Evolutionary conservation across 2,329 filamentous ascomycete species (phyloP).

Genomic region (Claviceps lovelessii): DNA sequence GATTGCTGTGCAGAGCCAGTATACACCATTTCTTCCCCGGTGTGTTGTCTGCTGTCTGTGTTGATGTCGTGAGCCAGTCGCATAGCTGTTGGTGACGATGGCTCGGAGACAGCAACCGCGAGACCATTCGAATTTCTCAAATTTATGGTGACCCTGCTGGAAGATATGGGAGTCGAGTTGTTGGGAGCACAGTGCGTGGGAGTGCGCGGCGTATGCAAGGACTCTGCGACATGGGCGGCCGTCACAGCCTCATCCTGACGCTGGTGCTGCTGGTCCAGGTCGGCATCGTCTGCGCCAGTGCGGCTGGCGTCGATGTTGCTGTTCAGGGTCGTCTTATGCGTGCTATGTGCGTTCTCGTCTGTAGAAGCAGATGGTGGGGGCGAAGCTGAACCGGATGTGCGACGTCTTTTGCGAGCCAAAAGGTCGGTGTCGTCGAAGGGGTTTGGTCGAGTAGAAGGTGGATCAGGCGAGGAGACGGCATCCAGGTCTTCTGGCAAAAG

Average conservation of each 20-base stretch:
- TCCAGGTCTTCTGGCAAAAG: constrained; percentile 31
- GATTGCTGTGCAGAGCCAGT: neutral
- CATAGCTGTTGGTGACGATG: neutral
- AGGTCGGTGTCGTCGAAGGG: constrained; percentile 46
- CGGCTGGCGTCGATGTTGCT: constrained; percentile 12
- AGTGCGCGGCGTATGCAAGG: constrained; percentile 23
- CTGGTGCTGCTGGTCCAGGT: constrained; percentile 24
- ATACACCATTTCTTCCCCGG: neutral
- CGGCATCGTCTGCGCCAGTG: constrained; percentile 13
- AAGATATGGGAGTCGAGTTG: constrained; percentile 26
- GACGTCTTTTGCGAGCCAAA: constrained; percentile 45
- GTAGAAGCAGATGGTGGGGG: constrained; percentile 33
- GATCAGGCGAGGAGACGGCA: constrained; percentile 37
- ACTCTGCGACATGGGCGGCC: neutral
- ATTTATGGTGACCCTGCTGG: constrained; percentile 47
- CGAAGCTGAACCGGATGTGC: constrained; percentile 43
- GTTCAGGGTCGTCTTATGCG: neutral
- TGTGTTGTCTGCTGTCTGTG: neutral
- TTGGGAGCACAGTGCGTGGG: constrained; percentile 12
- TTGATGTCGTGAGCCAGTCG: neutral
- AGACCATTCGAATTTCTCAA: constrained; percentile 27
- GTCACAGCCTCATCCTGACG: neutral
- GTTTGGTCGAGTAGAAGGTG: constrained; percentile 47
- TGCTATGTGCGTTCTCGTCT: neutral
- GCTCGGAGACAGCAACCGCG: constrained; percentile 2